A percentile compares a stretch with the other conserved stretches of the same genome.
Conservation (phyloP, 2,329 filamentous ascomycete genomes). For the Cladosporium phlei region DNA sequence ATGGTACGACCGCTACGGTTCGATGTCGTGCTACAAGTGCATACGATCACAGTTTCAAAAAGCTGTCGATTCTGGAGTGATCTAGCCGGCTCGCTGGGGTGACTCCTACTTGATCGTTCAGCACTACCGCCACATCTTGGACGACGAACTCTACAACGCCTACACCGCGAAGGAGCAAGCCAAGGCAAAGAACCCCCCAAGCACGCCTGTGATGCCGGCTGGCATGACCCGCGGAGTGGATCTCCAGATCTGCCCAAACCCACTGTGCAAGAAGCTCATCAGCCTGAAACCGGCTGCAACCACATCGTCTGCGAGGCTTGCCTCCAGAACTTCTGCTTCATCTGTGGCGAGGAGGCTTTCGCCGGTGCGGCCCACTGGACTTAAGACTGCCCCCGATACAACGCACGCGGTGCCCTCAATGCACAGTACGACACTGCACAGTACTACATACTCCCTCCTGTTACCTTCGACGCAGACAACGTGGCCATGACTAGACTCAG, state of each 20-base stretch:
- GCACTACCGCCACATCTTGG: not conserved
- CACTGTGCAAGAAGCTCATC: not conserved
- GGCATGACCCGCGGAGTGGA: no score
- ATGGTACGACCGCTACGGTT: no score
- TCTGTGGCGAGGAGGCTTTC: slow-evolving; percentile 8
- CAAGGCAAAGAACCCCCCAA: no score
- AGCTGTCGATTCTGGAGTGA: no score
- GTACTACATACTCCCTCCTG: no score
- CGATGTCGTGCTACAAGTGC: no score
- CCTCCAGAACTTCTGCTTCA: slow-evolving; percentile 10
- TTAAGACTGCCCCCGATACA: not conserved
- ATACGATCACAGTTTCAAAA: no score
- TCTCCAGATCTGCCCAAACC: not conserved
- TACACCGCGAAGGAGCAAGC: not conserved
- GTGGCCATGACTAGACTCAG: no score
- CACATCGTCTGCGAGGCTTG: slow-evolving; percentile 10
- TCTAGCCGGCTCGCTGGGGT: not conserved
- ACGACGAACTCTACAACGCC: not conserved
- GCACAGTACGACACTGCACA: no score
- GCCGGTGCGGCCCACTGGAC: not conserved
- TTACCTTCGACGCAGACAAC: no score
- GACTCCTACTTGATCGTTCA: not conserved
- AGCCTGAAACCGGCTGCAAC: slow-evolving; percentile 6
- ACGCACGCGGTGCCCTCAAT: no score
- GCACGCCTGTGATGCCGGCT: no score